phyloP scores from a whole-genome alignment of 768 basidiomycete genomes.

The Lactarius hatsudake region DNA sequence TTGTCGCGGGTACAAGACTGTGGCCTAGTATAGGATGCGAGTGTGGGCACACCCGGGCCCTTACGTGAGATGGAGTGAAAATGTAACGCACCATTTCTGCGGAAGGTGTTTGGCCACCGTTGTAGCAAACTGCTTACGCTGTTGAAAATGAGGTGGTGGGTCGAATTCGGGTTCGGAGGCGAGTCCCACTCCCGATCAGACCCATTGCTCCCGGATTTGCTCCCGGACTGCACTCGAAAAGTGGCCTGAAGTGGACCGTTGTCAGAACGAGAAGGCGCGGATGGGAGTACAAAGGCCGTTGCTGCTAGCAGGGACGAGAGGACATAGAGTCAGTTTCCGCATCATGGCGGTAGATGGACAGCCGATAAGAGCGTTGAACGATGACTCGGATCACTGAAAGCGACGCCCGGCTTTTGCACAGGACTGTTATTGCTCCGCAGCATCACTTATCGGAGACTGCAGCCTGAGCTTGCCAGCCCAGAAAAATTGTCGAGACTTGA shows the following conservation, averaged over 20 bases:
- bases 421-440: no score
- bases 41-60: background rate
- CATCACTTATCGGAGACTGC: no score
- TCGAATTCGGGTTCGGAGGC: slow-evolving; percentile 32
- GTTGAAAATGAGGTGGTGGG: slow-evolving; percentile 38
- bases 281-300: slow-evolving; percentile 1
- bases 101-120: slow-evolving; percentile 39
- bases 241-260: slow-evolving; percentile 28
- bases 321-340: background rate
- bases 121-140: slow-evolving; percentile 38
- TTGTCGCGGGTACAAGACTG: slow-evolving; percentile 18
- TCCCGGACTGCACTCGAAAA: background rate
- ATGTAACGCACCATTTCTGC: slow-evolving; percentile 23
- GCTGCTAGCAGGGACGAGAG: background rate
- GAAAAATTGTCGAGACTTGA: no score
- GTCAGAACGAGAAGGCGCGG: slow-evolving; percentile 22
- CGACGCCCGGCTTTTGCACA: no score
- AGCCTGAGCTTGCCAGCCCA: no score
- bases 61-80: background rate
- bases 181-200: slow-evolving; percentile 16
- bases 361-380: background rate
- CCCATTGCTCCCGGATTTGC: background rate
- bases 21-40: slow-evolving; percentile 10
- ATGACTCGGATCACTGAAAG: no score
- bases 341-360: background rate